These are phyloP conservation scores for Phytophthora melonis DNA, from an alignment of 352 stramenopile genomes.

Conservation along the genomic window DNA sequence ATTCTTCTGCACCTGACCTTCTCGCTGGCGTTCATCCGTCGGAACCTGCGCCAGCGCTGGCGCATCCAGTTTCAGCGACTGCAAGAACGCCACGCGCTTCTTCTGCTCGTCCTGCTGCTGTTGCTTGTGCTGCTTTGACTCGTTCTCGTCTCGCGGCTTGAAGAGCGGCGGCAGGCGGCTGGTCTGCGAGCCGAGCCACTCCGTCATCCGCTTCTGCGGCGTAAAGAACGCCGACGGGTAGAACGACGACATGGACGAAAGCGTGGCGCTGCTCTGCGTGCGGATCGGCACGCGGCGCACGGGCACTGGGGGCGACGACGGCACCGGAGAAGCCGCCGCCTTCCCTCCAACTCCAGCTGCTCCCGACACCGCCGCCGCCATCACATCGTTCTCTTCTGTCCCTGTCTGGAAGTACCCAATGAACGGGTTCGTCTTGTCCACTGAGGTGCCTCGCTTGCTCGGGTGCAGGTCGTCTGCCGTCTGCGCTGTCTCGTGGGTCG, in stretches of 20 bases:
- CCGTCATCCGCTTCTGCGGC: slow-evolving; percentile 54
- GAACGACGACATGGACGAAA: slow-evolving; percentile 49
- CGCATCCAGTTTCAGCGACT: slow-evolving; percentile 36
- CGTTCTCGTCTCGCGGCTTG: slow-evolving; percentile 35
- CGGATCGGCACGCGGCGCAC: slow-evolving; percentile 38
- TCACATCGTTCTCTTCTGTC: slow-evolving; percentile 34
- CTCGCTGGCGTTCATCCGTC: slow-evolving; percentile 23
- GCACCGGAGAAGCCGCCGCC: slow-evolving; percentile 13
- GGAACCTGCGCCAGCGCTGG: slow-evolving; percentile 18
- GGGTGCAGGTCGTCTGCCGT: slow-evolving; percentile 41
- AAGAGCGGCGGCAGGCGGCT: slow-evolving; percentile 53
- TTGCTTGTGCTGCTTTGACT: slow-evolving; percentile 32
- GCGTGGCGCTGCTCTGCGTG: slow-evolving; percentile 47
- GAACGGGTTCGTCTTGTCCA: slow-evolving; percentile 90
- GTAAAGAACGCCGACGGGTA: slow-evolving; percentile 48
- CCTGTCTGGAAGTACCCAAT: slow-evolving; percentile 87
- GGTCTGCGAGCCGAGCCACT: slow-evolving; percentile 58
- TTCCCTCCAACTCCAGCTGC: slow-evolving; percentile 2
- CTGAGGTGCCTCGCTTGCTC: slow-evolving; percentile 54
- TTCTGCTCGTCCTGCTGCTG: slow-evolving; percentile 29
- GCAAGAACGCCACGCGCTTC: slow-evolving; percentile 32
- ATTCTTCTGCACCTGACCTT: slow-evolving; percentile 11
- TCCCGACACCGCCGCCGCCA: background rate
- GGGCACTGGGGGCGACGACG: slow-evolving; percentile 21
- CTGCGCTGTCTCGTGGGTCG: background rate